Base-by-base conservation (phyloP, 352 stramenopile species). In the Phytophthora citricola region DNA sequence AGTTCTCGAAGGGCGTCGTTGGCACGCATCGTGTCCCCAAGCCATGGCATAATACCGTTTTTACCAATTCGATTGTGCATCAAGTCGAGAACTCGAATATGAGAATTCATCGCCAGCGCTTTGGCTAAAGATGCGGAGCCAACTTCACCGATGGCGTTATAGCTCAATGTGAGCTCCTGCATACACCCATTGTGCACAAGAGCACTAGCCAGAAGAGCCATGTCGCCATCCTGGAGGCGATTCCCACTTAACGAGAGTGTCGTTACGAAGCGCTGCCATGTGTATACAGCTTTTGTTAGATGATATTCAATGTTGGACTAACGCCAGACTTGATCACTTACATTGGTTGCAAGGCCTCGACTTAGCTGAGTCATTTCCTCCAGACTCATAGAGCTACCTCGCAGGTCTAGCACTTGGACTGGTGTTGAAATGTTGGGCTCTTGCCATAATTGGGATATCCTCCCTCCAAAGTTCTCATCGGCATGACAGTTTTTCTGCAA, bases 51-150 rank as follows among this genome's bases (percentile, higher is more conserved):
- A 22, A 92, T 66, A 3, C 85, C 85, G 8, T 87, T 75, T 4
- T 59, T 69, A 6, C 83, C 80, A 22, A 92, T 88, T 20, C 69
- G 81, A 38, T 93, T 93, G 74, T 93, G 82, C 58, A 74, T 81
- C 31, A 93, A 69, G 57, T 93, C 81, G 6, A 93, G 48, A 0
- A 84, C 29, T 26, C 51, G 67, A 32, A 93, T 58, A 26, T 73
- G 57, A 0, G 43, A 36, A 43, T 93, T 89, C 11, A 69, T 58
- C 5, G 44, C 50, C 24, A 93, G 47, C 12, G 74, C 77, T 24
- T 79, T 83, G 20, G 83, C 85, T 15, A 93, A 61, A 2, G 79
- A 66, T 12, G 72, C 79, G 12, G 83, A 91, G 1, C 85, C 85
- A 20, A 79, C 52, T 14, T 74, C 74, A 0, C 65, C 61, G 40